These are phyloP conservation scores for Amylocarpus encephaloides DNA, from an alignment of 2,329 filamentous ascomycete species.

Conservation along the genomic window DNA sequence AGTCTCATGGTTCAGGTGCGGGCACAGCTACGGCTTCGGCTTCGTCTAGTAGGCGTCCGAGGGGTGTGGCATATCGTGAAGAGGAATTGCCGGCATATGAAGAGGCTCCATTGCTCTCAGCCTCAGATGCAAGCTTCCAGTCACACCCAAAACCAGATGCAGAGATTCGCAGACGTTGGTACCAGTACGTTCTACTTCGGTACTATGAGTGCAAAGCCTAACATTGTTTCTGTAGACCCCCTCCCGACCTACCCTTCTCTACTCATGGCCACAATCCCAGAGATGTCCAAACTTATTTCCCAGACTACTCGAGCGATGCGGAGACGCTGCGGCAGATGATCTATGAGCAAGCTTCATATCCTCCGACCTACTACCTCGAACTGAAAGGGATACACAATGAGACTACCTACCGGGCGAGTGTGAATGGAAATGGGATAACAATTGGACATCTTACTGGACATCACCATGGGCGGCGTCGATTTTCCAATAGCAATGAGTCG, in stretches of 20 bases:
- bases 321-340: slow-evolving; percentile 24
- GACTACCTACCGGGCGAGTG: slow-evolving; percentile 10
- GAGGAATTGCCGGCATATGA: slow-evolving; percentile 11
- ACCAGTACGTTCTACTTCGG: background rate
- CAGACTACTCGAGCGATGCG: slow-evolving; percentile 23
- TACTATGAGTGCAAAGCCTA: background rate
- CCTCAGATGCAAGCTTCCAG: background rate
- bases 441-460: background rate
- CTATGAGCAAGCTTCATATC: slow-evolving; percentile 23
- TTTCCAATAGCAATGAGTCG: slow-evolving; percentile 34
- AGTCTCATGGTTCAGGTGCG: background rate
- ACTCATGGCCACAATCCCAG: slow-evolving; percentile 19
- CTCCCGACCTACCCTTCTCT: slow-evolving; percentile 21
- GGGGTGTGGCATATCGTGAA: background rate
- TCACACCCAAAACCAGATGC: background rate
- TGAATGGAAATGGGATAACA: background rate
- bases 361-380: slow-evolving; percentile 25
- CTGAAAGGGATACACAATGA: slow-evolving; percentile 31
- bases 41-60: background rate
- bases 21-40: background rate
- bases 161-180: background rate
- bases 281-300: slow-evolving; percentile 25
- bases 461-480: background rate
- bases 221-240: background rate
- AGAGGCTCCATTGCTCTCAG: slow-evolving; percentile 1